Base-by-base conservation (phyloP, 345 rosid species). In the Ailanthus altissimus region DNA sequence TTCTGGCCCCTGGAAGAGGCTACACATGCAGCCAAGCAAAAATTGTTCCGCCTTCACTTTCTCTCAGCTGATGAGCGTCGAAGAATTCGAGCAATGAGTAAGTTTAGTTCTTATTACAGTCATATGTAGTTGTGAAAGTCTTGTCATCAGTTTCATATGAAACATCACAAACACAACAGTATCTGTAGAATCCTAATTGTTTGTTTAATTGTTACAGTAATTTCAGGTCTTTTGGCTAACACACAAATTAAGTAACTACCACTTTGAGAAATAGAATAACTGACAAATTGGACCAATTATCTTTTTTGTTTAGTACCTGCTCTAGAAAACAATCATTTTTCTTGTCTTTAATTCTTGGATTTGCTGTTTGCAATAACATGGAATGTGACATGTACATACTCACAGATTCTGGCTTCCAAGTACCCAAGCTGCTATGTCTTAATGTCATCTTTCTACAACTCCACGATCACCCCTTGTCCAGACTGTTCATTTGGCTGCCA, bases 381-480 rank as follows among this genome's bases (percentile, higher is more conserved):
- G 89, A 84, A 79, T 43, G 84, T 86, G 63, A 85, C 89, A 14
- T 88, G 89, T 80, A 80, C 86, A 32, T 86, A 86, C 81, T 88
- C 91, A 28, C 84, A 85, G 70, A 54, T 82, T 67, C 53, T 79
- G 54, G 87, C 84, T 4, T 72, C 84, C 21, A 79, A 77, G 64
- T 67, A 83, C 63, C 87, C 89, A 51, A 86, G 60, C 28, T 88
- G 91, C 25, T 83, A 89, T 0, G 87, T 88, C 28, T 86, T 88
- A 14, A 45, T 88, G 23, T 88, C 90, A 23, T 82, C 91, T 53
- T 88, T 88, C 72, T 88, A 88, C 83, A 85, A 75, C 74, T 65
- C 70, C 8, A 81, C 68, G 3, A 85, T 88, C 84, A 83, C 84
- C 42, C 83, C 87, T 58, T 88, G 87, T 77, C 86, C 86, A 0